Evolutionary conservation across 495 filamentous ascomycete species (phyloP), one percentile per base, ranked within the genome.

Genomic region (Sporormia fimetaria): DNA sequence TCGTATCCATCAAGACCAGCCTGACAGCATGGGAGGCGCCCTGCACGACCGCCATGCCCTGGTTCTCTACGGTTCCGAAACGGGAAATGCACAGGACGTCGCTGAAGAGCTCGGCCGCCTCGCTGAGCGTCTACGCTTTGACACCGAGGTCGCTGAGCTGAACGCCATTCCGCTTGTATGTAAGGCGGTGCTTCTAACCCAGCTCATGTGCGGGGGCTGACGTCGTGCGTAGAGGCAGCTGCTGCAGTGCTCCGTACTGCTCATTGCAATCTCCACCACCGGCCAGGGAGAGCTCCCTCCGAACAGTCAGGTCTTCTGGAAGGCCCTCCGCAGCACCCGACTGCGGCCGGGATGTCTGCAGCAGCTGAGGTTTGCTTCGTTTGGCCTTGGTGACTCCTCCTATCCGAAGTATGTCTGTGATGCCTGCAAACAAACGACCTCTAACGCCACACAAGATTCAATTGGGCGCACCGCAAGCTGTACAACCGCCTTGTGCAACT

Each of bases 301-400:
- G 11, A 95, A 95, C 66, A 73, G 77, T 7, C 66, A 73, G 25
- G 64, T 62, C 10, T 88, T 96, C 52, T 99, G 90, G 90, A 86
- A 74, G 54, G 78, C 74, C 29, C 69, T 99, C 33, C 67, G 90
- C 17, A 67, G 82, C 29, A 82, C 80, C 56, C 81, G 76, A 49
- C 73, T 99, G 21, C 76, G 77, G 21, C 63, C 73, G 15, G 76
- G 72, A 37, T 87, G 74, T 51, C 66, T 99, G 29, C 52, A 61
- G 12, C 64, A 66, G 16, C 64, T 92, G 14, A 65, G 67, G 0
- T 94, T 94, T 60, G 73, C 82, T 12, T 79, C 76, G 0, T 95
- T 99, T 67, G 92, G 90, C 4, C 69, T 95, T 11, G 90, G 90
- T 1, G 87, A 99, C 62, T 93, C 80, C 51, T 90, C 85, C 2